Evolutionary conservation across 2,329 filamentous ascomycete species (phyloP), one percentile per base, ranked within the genome.

Genomic region (Leptographium flavum): DNA sequence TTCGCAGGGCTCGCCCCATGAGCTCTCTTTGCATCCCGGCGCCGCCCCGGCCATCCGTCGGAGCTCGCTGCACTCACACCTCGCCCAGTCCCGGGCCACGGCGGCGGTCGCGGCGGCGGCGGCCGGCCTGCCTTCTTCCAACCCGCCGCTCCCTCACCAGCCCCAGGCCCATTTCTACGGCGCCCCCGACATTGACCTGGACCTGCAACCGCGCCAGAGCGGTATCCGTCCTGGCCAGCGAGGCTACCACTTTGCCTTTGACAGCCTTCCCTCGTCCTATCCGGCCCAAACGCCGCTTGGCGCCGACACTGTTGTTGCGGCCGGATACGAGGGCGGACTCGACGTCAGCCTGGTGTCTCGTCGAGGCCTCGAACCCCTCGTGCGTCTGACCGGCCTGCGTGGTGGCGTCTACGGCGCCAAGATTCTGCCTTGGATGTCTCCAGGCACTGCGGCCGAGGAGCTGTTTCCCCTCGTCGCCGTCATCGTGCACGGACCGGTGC

Each of bases 341-440:
- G 82, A 90, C 51, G 73, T 94, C 15, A 81, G 85, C 52, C 70
- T 76, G 19, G 72, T 93, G 27, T 76, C 79, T 37, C 84, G 81
- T 56, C 78, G 79, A 49, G 83, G 82, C 41, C 61, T 86, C 45
- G 81, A 86, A 45, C 70, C 76, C 21, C 64, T 87, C 27, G 80
- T 80, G 19, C 76, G 76, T 46, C 64, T 95, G 40, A 81, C 82
- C 56, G 86, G 85, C 5, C 67, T 95, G 25, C 76, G 80, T 54
- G 90, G 90, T 35, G 79, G 79, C 21, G 84, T 95, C 1, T 69
- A 87, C 51, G 74, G 83, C 52, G 88, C 88, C 45, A 94, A 90
- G 61, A 77, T 95, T 22, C 62, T 95, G 41, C 80, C 84, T 1
- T 86, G 81, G 73, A 74, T 69, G 17, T 62, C 71, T 23, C 60